Evolutionary conservation across 495 filamentous ascomycete species (phyloP).

Genomic region (Hypoxylon fuscum): DNA sequence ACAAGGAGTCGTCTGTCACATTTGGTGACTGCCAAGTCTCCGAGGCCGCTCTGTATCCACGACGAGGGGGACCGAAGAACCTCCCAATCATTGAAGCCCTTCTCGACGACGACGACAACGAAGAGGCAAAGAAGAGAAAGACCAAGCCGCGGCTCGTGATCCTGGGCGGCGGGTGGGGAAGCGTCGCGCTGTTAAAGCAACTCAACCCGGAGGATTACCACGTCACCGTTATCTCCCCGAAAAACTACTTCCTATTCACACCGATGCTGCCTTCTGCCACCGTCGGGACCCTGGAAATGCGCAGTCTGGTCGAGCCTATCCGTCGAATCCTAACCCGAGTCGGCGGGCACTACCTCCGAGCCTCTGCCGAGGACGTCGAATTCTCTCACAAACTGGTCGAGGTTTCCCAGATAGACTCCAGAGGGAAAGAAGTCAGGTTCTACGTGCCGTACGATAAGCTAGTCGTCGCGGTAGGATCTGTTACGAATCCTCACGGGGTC

Average conservation of each 20-base stretch:
- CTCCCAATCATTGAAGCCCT: slow-evolving; percentile 87
- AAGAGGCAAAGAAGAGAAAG: slow-evolving; percentile 71
- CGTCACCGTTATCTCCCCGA: slow-evolving; percentile 90
- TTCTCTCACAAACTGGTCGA: slow-evolving; percentile 93
- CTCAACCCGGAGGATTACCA: slow-evolving; percentile 91
- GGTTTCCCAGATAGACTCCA: slow-evolving; percentile 74
- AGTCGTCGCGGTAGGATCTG: slow-evolving; percentile 92
- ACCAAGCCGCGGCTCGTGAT: slow-evolving; percentile 93
- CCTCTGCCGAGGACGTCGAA: slow-evolving; percentile 84
- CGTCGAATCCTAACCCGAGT: slow-evolving; percentile 80
- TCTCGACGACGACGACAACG: slow-evolving; percentile 85
- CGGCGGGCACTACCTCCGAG: slow-evolving; percentile 89
- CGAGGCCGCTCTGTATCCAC: slow-evolving; percentile 80
- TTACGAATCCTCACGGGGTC: slow-evolving; percentile 94
- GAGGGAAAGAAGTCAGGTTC: slow-evolving; percentile 77
- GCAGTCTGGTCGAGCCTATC: slow-evolving; percentile 92
- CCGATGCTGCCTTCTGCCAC: slow-evolving; percentile 97
- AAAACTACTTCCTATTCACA: slow-evolving; percentile 97
- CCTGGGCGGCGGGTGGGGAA: slow-evolving; percentile 94
- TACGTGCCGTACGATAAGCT: slow-evolving; percentile 99
- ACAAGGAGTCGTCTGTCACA: slow-evolving; percentile 68
- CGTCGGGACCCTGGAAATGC: slow-evolving; percentile 90
- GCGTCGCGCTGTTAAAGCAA: slow-evolving; percentile 89
- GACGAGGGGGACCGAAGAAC: slow-evolving; percentile 92
- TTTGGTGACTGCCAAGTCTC: slow-evolving; percentile 82